phyloP scores from a whole-genome alignment of 495 filamentous ascomycete species.

The Aspergillus incahuasiensis region DNA sequence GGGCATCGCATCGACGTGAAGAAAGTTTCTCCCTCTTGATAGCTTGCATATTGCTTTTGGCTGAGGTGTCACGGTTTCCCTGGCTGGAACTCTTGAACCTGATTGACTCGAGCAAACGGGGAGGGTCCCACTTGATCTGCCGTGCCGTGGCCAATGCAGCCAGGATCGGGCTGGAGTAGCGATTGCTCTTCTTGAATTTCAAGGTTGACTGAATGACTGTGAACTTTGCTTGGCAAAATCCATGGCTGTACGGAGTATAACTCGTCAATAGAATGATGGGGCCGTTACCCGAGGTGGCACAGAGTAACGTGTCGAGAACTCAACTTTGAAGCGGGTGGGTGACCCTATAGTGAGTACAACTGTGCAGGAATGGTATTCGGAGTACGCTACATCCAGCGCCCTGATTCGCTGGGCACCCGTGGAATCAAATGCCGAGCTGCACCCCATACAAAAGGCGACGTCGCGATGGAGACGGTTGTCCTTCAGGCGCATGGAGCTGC shows the following conservation, averaged over 20 bases:
- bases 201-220: neutral
- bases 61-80: neutral
- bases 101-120: constrained; percentile 1
- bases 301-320: neutral
- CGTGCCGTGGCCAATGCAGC: constrained; percentile 1
- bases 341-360: too few relatives aligned
- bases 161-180: neutral
- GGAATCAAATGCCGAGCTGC: neutral
- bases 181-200: neutral
- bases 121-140: constrained; percentile 5
- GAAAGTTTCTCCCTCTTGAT: neutral
- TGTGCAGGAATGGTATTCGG: neutral
- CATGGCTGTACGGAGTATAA: neutral
- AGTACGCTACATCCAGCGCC: neutral
- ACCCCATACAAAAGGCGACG: neutral
- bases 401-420: neutral
- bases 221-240: neutral
- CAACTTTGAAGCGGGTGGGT: neutral
- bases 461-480: neutral
- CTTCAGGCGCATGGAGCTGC: neutral
- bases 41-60: constrained; percentile 2
- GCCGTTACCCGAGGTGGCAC: neutral
- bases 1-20: neutral
- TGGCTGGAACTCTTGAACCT: neutral
- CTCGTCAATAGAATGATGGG: neutral